Evolutionary conservation across 108 stramenopile genomes (phyloP).

Genomic region (Stephanodiscus minutulus): DNA sequence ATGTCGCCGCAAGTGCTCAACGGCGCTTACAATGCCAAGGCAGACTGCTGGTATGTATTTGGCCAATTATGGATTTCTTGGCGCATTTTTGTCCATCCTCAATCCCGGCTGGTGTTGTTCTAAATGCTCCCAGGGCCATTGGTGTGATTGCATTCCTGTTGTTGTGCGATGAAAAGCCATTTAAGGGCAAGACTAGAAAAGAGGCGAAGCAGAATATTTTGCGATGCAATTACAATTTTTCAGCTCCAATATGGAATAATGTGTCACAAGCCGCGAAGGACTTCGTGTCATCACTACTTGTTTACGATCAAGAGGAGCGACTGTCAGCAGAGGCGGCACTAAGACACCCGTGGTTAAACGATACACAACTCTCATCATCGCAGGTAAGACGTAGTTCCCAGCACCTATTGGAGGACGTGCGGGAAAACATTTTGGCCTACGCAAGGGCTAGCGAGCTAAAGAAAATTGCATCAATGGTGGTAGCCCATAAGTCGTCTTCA

Average conservation of each 20-base stretch:
- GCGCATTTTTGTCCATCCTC: constrained; percentile 3
- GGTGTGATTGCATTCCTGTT: constrained; percentile 72
- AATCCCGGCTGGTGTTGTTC: constrained; percentile 5
- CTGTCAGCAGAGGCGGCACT: constrained; percentile 61
- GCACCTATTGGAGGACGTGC: constrained; percentile 40
- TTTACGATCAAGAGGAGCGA: constrained; percentile 61
- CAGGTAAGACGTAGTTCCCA: constrained; percentile 4
- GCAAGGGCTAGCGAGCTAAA: constrained; percentile 61
- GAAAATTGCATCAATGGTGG: constrained; percentile 72
- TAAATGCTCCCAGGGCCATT: constrained; percentile 9
- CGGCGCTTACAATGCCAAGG: constrained; percentile 74
- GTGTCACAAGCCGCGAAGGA: constrained; percentile 65
- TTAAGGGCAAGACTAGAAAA: constrained; percentile 47
- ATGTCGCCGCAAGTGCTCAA: constrained; percentile 82
- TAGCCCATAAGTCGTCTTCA: constrained; percentile 67
- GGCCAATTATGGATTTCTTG: constrained; percentile 1
- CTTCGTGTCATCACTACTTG: constrained; percentile 63
- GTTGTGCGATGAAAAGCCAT: constrained; percentile 64
- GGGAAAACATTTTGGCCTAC: constrained; percentile 51
- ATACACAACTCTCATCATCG: constrained; percentile 37
- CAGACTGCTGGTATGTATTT: constrained; percentile 67
- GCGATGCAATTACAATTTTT: constrained; percentile 59
- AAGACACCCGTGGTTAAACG: constrained; percentile 62
- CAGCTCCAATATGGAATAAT: constrained; percentile 55
- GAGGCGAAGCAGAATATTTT: constrained; percentile 63